Base-by-base conservation (phyloP, 192 early-diverging fungal genomes). In the Globomyces pollinis-pini region DNA sequence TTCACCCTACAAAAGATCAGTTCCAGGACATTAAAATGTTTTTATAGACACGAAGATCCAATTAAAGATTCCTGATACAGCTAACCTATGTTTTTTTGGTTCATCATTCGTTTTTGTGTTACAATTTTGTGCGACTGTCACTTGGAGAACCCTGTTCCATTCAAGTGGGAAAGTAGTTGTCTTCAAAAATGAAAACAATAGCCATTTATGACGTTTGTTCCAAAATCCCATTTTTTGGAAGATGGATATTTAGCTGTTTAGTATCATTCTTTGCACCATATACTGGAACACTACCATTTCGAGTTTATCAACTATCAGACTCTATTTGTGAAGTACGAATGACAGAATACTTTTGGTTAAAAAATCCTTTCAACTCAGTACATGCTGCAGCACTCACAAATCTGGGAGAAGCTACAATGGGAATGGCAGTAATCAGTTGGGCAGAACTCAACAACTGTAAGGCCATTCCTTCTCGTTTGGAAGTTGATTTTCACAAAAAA, bases 321-420 rank as follows among this genome's bases (percentile, higher is more conserved):
- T 26, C 24, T 16, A 42, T 29, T 9, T 57, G 55, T 29, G 28
- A 34, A 11, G 33, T 29, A n/a, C 15, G 33, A 1, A 26, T 62
- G 38, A 12, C 30, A 23, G 50, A 55, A 18, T 34, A 28, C n/a
- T 44, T 36, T 28, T 30, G 38, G 51, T 32, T 61, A 34, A 36
- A 30, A 36, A 65, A 65, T 24, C 63, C 63, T 21, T 65, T 65
- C 56, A 24, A 18, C 15, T 53, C 49, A 5, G 36, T 65, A 1
- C 63, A 65, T 35, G 63, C 63, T 23, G 63, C 63, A 8, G 63
- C 57, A n/a, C 47, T 65, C 24, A 31, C 35, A 5, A 59, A 59
- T 26, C 9, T 60, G 1, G 63, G 63, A 33, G 63, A 65, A 52
- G 35, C 54, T n/a, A 38, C 50, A 11, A 47, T 39, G 24, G 63